phyloP scores from a whole-genome alignment of 2,329 filamentous ascomycete genomes.

The Colletotrichum tamarilloi region DNA sequence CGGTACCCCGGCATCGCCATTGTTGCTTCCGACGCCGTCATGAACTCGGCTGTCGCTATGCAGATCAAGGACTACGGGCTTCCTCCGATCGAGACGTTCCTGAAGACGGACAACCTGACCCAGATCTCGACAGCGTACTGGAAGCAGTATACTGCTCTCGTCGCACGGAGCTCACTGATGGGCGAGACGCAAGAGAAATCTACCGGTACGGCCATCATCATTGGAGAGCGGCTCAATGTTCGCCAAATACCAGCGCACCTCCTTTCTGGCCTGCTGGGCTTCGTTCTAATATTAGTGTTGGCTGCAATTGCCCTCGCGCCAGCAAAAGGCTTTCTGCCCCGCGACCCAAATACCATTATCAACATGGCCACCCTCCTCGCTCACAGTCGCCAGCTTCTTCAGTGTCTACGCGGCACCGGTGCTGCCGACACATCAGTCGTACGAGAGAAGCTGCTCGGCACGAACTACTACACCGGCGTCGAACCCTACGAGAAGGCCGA shows the following conservation, averaged over 20 bases:
- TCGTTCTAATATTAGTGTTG: conserved; percentile 41
- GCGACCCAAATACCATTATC: conserved; percentile 47
- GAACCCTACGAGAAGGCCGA: conserved; percentile 48
- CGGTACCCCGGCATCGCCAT: conserved; percentile 40
- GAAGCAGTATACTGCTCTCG: conserved; percentile 47
- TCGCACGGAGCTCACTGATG: conserved; percentile 46
- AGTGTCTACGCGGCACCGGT: conserved; percentile 48
- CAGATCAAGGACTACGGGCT: conserved; percentile 37
- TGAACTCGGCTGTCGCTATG: conserved; percentile 47
- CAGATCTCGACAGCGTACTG: conserved; percentile 45
- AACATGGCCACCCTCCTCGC: conserved; percentile 49
- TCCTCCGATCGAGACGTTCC: conserved; percentile 39
- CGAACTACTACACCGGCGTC: conserved; percentile 46
- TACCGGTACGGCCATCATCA: conserved; percentile 40
- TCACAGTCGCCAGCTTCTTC: conserved; percentile 48
- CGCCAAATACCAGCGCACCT: conserved; percentile 45
- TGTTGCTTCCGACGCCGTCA: conserved; percentile 46
- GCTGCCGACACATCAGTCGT: conserved; percentile 44
- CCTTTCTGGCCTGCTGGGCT: conserved; percentile 42
- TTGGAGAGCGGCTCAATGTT: conserved; percentile 45
- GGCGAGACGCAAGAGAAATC: conserved; percentile 16
- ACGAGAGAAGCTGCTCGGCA: conserved; percentile 41
- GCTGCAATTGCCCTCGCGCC: conserved; percentile 41
- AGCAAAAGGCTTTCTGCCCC: conserved; percentile 47
- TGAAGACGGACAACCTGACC: conserved; percentile 40